Conservation (phyloP, 1,284 basidiomycete genomes). For the Chondrostereum purpureum region DNA sequence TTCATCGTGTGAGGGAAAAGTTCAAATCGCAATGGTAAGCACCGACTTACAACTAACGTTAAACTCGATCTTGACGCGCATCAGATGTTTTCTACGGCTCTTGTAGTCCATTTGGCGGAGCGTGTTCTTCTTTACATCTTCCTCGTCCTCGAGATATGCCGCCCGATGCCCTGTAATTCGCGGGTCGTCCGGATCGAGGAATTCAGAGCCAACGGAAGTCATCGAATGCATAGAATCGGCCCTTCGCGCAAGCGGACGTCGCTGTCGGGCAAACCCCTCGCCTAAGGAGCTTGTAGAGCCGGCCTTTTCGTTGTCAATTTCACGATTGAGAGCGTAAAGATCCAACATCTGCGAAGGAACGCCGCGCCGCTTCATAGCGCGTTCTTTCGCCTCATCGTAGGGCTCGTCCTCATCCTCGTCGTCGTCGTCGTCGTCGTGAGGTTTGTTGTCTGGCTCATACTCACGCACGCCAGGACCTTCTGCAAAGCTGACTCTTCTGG, state of each 20-base stretch:
- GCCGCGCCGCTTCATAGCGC: constrained; percentile 32
- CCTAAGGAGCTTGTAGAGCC: constrained; percentile 9
- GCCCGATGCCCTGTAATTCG: constrained; percentile 38
- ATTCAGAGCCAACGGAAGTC: constrained; percentile 34
- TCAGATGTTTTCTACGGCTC: constrained; percentile 53
- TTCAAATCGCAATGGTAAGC: constrained; percentile 36
- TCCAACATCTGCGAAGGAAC: constrained; percentile 47
- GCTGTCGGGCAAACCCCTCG: constrained; percentile 15
- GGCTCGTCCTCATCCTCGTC: constrained; percentile 13
- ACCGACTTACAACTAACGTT: constrained; percentile 54
- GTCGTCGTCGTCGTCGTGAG: neutral
- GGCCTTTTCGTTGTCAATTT: constrained; percentile 18
- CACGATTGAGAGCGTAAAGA: constrained; percentile 37
- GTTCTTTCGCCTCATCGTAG: constrained; percentile 22
- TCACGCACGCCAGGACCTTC: constrained; percentile 19
- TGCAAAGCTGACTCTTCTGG: constrained; percentile 26
- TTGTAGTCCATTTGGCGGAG: constrained; percentile 61
- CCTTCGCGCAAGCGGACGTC: constrained; percentile 17
- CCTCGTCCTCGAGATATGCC: constrained; percentile 45
- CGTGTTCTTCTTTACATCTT: constrained; percentile 51
- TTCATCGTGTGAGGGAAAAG: neutral
- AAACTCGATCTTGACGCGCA: constrained; percentile 60
- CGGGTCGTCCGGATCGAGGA: constrained; percentile 50
- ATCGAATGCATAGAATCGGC: constrained; percentile 21
- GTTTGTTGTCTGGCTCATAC: constrained; percentile 17